Conservation (phyloP, 2,329 filamentous ascomycete species). For the Cytospora schulzeri region DNA sequence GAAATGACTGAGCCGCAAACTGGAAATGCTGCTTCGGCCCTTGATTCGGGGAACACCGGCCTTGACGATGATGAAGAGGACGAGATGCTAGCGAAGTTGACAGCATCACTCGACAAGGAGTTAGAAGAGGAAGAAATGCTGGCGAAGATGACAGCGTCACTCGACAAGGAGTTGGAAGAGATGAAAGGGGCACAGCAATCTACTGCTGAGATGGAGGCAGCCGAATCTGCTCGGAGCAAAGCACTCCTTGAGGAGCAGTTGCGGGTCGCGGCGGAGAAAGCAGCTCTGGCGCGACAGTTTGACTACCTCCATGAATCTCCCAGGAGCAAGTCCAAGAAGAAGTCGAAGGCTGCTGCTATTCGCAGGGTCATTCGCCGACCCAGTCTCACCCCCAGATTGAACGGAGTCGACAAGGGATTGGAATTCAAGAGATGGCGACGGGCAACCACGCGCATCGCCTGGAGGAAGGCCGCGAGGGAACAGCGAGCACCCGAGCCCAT, state of each 20-base stretch:
- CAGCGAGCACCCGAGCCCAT: too few species aligned
- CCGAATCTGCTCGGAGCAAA: neutral
- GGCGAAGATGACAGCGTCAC: neutral
- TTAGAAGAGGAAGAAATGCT: neutral
- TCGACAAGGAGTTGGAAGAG: constrained; percentile 3
- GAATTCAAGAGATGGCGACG: neutral
- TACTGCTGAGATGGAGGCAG: neutral
- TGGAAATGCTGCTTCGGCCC: neutral
- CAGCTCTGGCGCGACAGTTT: neutral
- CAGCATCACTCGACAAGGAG: neutral
- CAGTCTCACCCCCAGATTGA: neutral
- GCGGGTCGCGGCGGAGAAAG: neutral
- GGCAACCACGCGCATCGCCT: neutral
- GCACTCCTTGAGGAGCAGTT: neutral
- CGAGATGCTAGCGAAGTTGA: neutral
- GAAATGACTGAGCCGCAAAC: neutral
- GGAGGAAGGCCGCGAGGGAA: neutral
- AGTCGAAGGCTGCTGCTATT: neutral
- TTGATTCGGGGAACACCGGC: neutral
- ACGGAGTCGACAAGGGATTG: neutral
- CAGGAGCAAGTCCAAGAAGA: neutral
- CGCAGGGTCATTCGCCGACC: neutral
- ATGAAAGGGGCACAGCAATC: neutral
- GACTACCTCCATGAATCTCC: neutral
- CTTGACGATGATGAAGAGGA: neutral